Conservation (phyloP, 108 stramenopile genomes). For the Nitzschia sp. region DNA sequence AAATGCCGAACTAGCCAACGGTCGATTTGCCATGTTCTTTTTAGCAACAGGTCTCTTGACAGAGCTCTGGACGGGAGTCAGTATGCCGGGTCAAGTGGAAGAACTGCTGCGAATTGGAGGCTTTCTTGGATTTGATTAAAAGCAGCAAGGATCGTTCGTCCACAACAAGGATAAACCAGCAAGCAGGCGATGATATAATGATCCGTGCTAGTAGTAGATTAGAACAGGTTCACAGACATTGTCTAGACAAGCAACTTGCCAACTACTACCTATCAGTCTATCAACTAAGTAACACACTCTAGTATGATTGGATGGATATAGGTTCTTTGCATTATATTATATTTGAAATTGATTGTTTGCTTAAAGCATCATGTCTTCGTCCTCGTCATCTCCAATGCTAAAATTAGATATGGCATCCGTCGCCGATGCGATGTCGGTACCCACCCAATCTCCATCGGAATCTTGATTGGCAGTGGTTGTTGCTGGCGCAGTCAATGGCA, state of each 20-base stretch:
- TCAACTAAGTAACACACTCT: no score
- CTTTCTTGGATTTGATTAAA: constrained; percentile 74
- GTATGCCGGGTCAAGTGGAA: constrained; percentile 91
- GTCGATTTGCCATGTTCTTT: constrained; percentile 94
- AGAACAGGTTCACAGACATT: no score
- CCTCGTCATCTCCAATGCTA: constrained; percentile 52
- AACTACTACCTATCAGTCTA: no score
- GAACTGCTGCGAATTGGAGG: constrained; percentile 89
- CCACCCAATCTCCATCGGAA: constrained; percentile 38
- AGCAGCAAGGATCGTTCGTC: no score
- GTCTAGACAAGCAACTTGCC: no score
- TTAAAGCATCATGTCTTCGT: constrained; percentile 35
- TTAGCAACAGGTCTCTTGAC: constrained; percentile 91
- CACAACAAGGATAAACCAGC: not conserved
- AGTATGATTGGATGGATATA: no score
- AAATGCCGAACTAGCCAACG: constrained; percentile 83
- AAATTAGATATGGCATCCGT: constrained; percentile 48
- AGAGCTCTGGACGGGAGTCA: constrained; percentile 90
- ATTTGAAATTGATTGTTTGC: no score
- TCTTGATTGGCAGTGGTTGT: not conserved
- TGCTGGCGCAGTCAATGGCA: not conserved
- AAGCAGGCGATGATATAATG: not conserved
- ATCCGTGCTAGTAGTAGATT: no score
- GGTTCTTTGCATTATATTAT: no score
- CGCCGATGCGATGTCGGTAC: constrained; percentile 31